Conservation (phyloP, 495 filamentous ascomycete species). For the Geopyxis carbonaria region DNA sequence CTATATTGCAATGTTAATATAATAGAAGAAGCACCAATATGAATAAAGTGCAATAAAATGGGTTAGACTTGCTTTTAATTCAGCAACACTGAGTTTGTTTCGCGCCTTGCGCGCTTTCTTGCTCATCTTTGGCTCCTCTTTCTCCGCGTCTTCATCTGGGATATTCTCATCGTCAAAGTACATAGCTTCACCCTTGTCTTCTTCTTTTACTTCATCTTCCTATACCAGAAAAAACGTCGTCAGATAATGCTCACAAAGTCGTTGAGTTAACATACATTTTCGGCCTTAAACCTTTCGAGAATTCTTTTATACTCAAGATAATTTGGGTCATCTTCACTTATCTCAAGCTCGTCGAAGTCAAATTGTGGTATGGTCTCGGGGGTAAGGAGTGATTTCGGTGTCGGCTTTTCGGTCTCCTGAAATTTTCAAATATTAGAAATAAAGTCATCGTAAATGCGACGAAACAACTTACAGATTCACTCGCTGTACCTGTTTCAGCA, state of each 20-base stretch:
- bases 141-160: constrained; percentile 67
- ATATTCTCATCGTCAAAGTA: constrained; percentile 79
- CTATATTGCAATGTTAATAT: constrained; percentile 5
- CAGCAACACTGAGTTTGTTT: constrained; percentile 83
- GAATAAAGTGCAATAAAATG: too few species aligned
- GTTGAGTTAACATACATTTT: constrained; percentile 11
- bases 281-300: constrained; percentile 49
- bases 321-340: constrained; percentile 54
- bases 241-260: neutral
- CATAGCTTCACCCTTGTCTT: constrained; percentile 73
- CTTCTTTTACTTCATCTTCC: constrained; percentile 43
- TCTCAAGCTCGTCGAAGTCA: constrained; percentile 28
- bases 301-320: constrained; percentile 70
- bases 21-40: neutral
- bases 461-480: constrained; percentile 14
- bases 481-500: constrained; percentile 18
- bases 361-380: constrained; percentile 30
- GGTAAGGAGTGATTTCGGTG: constrained; percentile 24
- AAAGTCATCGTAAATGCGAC: neutral
- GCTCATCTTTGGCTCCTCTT: constrained; percentile 52
- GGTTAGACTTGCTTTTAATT: constrained; percentile 51
- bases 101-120: constrained; percentile 85
- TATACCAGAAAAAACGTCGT: constrained; percentile 34
- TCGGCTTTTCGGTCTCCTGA: constrained; percentile 9
- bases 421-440: constrained; percentile 13